Evolutionary conservation across 23 red algal genomes (phyloP), one percentile per base, ranked within the genome.

Genomic region (Agarophyton chilense): DNA sequence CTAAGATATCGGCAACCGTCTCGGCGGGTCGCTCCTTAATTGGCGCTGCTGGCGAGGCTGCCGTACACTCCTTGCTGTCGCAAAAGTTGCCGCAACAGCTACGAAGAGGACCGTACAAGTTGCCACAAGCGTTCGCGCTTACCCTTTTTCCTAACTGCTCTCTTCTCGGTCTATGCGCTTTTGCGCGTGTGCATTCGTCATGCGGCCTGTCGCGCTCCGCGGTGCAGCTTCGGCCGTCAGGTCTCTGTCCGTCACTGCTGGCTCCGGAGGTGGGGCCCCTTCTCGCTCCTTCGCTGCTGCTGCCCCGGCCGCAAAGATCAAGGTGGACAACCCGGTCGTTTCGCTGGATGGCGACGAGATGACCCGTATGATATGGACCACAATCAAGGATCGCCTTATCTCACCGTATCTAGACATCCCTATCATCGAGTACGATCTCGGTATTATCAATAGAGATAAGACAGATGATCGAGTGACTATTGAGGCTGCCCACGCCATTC

Each of bases 271-370:
- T 24, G 31, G 10, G 24, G 6, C 31, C 1, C 77, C 77, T 22
- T 36, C 21, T 44, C 51, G 77, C 54, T 40, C 54, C 8, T 5
- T 58, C 14, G 75, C 75, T 10, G 77, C 77, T 8, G 50, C 51
- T 12, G 3, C 50, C 19, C 12, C 46, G 0, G 35, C 16, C 24
- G 36, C 50, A 11, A 98, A 92, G 73, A 86, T 98, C 24, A 80
- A 77, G 24, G 95, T 98, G 2, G 67, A 77, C 6, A 98, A 98
- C 80, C 95, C 95, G 10, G 68, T 98, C 32, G 95, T 98, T 13
- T 92, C 92, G 42, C 71, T 98, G 63, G 91, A 94, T 60, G 91
- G 95, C 14, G 95, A 98, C 40, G 95, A 98, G 82, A 88, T 90
- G 86, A 90, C 95, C 26, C 91, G 95, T 1, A 80, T 94, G 66